Evolutionary conservation across 1,139 yeast species (phyloP).

Genomic region (Blastobotrys persicus): DNA sequence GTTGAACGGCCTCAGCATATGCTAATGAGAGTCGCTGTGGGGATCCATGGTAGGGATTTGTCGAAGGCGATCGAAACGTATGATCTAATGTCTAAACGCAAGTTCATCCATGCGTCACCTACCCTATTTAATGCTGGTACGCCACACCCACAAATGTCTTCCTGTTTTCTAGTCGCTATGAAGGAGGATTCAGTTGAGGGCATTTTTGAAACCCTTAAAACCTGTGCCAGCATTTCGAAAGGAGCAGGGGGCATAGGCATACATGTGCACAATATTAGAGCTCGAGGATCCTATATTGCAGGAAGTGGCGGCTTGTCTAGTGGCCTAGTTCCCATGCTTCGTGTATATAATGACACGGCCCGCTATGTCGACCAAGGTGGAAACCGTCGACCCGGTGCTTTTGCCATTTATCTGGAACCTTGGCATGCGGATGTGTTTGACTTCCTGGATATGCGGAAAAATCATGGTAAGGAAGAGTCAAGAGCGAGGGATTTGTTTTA

Average conservation of each 20-base stretch:
- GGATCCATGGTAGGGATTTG: constrained; percentile 69
- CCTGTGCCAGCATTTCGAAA: constrained; percentile 74
- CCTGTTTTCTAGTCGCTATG: constrained; percentile 79
- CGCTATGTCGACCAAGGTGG: constrained; percentile 88
- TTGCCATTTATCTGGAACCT: constrained; percentile 76
- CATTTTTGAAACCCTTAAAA: constrained; percentile 70
- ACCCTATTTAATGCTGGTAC: constrained; percentile 81
- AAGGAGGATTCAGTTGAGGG: constrained; percentile 80
- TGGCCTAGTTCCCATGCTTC: constrained; percentile 78
- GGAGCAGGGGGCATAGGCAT: constrained; percentile 84
- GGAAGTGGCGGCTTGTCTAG: constrained; percentile 75
- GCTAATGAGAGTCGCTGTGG: constrained; percentile 75
- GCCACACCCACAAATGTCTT: constrained; percentile 69
- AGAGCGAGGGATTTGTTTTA: constrained; percentile 81
- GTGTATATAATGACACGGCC: constrained; percentile 83
- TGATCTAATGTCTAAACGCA: constrained; percentile 69
- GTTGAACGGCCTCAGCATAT: constrained; percentile 81
- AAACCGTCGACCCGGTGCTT: constrained; percentile 82
- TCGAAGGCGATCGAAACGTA: constrained; percentile 65
- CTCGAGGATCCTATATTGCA: constrained; percentile 69
- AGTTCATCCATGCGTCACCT: constrained; percentile 79
- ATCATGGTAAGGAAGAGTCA: constrained; percentile 80
- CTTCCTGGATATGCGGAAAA: constrained; percentile 69
- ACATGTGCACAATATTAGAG: constrained; percentile 71
- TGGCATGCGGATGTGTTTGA: constrained; percentile 83